Percentiles rank a stretch among this genome's conserved stretches.
Evolutionary conservation across 75 land plant genomes (phyloP).

Genomic region (Pinus tabuliformis): DNA sequence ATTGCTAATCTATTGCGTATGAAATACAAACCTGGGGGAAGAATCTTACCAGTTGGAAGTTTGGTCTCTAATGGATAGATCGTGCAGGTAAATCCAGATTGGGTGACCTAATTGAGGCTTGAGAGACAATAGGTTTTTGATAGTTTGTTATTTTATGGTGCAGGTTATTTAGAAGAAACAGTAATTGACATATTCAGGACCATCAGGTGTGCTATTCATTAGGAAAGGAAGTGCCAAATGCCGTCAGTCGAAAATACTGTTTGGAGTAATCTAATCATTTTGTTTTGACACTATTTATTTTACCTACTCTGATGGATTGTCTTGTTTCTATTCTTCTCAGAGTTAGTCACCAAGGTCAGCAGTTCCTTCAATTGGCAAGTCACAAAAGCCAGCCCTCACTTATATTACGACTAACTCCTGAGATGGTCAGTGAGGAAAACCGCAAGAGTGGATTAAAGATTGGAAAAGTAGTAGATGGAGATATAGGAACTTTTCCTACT

Average conservation of each 20-base stretch:
- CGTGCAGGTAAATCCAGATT: neutral
- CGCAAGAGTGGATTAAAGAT: conserved; percentile 16
- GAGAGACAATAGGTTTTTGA: neutral
- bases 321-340: conserved; percentile 20
- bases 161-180: conserved; percentile 75
- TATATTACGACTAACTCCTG: conserved; percentile 41
- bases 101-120: neutral
- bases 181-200: conserved; percentile 39
- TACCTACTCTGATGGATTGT: neutral
- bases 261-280: neutral
- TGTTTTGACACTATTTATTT: neutral
- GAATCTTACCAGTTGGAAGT: neutral
- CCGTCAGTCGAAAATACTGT: neutral
- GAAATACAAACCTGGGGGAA: neutral
- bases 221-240: neutral
- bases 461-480: conserved; percentile 15
- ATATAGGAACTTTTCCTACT: conserved; percentile 23
- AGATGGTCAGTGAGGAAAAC: conserved; percentile 61
- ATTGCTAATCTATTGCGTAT: neutral
- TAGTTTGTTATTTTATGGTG: conserved; percentile 3
- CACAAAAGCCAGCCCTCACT: conserved; percentile 34
- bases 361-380: conserved; percentile 36
- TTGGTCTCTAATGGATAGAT: neutral
- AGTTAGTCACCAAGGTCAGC: conserved; percentile 44
- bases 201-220: conserved; percentile 37